Base-by-base conservation (phyloP, 2,329 filamentous ascomycete genomes). In the Claviceps digitariae region DNA sequence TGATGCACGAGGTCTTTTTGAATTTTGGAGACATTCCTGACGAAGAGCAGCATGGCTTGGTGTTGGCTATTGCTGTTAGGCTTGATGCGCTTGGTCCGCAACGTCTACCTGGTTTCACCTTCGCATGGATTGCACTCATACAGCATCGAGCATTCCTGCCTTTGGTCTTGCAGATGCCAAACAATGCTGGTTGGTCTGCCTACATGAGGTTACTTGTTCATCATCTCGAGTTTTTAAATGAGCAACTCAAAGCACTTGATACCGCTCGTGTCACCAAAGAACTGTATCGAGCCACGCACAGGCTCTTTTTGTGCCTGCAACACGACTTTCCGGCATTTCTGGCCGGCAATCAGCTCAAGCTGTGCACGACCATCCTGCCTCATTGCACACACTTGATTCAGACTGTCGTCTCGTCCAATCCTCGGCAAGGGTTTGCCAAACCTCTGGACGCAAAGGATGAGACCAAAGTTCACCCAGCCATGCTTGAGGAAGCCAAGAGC, bases 261-360 rank as follows among this genome's bases (percentile, higher is more conserved):
- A 77, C 89, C 17, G 76, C 83, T 3, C 74, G 81, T 36, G 77
- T 87, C 50, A 81, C 84, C 36, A 90, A 88, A 65, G 87, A 91
- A 52, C 81, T 95, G 56, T 96, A 95, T 67, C 84, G 88, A 56
- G 89, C 85, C 9, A 81, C 87, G 1, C 73, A 95, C 48, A 90
- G 94, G 63, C 79, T 96, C 55, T 72, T 97, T 52, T 73, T 95
- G 36, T 79, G 95, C 51, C 73, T 98, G 52, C 87, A 95, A 60
- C 93, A 97, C 64, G 93, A 98, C 67, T 97, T 89, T 68, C 87
- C 91, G 0, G 90, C 96, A 54, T 98, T 95, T 67, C 72, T 98
- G 44, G 86, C 87, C 6, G 87, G 90, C 61, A 89, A 95, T 66
- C 87, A 95, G 64, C 82, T 87, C 59, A 81, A 82, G 59, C 80